Base-by-base conservation (phyloP, 169 alveolate species). In the Plasmodium knowlesi region DNA sequence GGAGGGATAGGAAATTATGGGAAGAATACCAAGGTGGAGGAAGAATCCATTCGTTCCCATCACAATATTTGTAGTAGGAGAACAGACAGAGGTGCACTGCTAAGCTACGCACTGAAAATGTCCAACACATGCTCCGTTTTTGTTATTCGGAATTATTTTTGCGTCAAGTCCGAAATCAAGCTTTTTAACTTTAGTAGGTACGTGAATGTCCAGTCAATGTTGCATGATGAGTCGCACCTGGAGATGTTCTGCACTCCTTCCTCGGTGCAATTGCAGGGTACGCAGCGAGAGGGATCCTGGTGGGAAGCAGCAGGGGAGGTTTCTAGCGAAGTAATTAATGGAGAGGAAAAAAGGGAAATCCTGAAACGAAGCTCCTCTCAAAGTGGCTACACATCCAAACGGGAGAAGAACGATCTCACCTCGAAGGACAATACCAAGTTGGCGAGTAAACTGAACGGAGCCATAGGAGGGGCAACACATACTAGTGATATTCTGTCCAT, bases 161-260 rank as follows among this genome's bases (percentile, higher is more conserved):
- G 53, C 25, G 34, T 91, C 34, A 82, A 12, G 0, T 81, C 95
- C 19, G 95, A 82, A 43, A 91, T 91, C 0, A 80, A 72, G 41
- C 92, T 91, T 34, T 70, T 76, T 81, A 91, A 91, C 41, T 91
- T 91, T 61, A 71, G 92, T 9, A 91, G 83, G 10, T 91, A 82
- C 32, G 67, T 91, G 34, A 57, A 91, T 37, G 61, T 91, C 8
- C 54, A 78, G 46, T 30, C 83, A n/a, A 71, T 91, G 46, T 5
- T 89, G 30, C 37, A 89, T 89, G 94, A 89, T 39, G 71, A 67
- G 5, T 57, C 82, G 0, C 37, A 78, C 41, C n/a, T 86, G 61
- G 34, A 30, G 2, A 70, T 16, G 43, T 86, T 70, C 53, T 53
- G 32, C 25, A 19, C 37, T 2, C 30, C 22, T 41, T 39, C 43